A percentile compares a stretch with the other conserved stretches of the same genome.
These are phyloP conservation scores for Hansenula anomala DNA, from an alignment of 1,139 yeast species.

Conservation along the genomic window DNA sequence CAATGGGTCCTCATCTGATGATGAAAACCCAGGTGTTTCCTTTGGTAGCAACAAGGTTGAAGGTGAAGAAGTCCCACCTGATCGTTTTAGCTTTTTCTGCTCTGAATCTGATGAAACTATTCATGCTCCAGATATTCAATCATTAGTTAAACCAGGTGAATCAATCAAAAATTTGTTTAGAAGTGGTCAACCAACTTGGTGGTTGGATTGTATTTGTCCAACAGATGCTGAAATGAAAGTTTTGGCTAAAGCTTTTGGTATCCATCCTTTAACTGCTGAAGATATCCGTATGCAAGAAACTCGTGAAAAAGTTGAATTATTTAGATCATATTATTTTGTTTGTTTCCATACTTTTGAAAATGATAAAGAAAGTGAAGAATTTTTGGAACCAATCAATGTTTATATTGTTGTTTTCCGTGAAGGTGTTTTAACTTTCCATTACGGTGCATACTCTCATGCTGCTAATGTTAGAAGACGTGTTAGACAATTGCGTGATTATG, in stretches of 20 bases:
- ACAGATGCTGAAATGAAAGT: conserved; percentile 66
- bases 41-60: conserved; percentile 34
- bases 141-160: conserved; percentile 62
- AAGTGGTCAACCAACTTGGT: conserved; percentile 49
- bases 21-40: conserved; percentile 25
- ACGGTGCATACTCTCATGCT: conserved; percentile 74
- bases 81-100: conserved; percentile 78
- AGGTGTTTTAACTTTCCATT: conserved; percentile 84
- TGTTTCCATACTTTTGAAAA: conserved; percentile 81
- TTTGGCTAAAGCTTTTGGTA: conserved; percentile 67
- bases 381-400: conserved; percentile 81
- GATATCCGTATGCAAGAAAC: conserved; percentile 84
- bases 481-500: conserved; percentile 83
- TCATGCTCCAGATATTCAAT: conserved; percentile 83
- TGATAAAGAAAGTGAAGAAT: conserved; percentile 72
- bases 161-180: conserved; percentile 61
- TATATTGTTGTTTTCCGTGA: conserved; percentile 83
- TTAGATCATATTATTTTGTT: conserved; percentile 70
- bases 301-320: conserved; percentile 79
- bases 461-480: conserved; percentile 90
- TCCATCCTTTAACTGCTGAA: conserved; percentile 81
- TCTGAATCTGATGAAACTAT: conserved; percentile 81
- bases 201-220: conserved; percentile 72
- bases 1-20: conserved; percentile 7
- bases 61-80: conserved; percentile 43